Conservation (phyloP, 2,329 filamentous ascomycete species). For the Aspergillus arachidicola region DNA sequence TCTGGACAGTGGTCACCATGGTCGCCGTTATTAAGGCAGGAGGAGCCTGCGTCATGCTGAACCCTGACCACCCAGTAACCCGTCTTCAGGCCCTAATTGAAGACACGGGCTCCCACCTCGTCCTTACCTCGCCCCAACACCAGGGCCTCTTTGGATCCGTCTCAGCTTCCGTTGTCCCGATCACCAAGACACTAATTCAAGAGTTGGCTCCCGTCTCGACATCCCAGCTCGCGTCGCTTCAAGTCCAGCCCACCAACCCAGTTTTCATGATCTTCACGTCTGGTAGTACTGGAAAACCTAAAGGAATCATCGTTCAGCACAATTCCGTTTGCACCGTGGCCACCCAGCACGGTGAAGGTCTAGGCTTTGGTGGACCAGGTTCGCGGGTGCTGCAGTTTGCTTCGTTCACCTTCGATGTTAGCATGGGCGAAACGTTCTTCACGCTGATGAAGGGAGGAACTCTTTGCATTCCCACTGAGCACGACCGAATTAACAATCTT, state of each 20-base stretch:
- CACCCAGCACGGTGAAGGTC: slow-evolving; percentile 47
- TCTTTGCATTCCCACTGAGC: slow-evolving; percentile 54
- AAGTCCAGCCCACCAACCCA: not conserved
- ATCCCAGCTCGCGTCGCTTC: not conserved
- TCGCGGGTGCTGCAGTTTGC: slow-evolving; percentile 57
- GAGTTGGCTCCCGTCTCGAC: not conserved
- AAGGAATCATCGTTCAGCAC: slow-evolving; percentile 62
- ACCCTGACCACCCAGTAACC: slow-evolving; percentile 9
- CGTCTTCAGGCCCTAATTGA: slow-evolving; percentile 7
- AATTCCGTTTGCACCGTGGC: slow-evolving; percentile 52
- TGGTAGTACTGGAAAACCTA: slow-evolving; percentile 53
- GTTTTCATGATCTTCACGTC: slow-evolving; percentile 58
- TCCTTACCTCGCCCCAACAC: not conserved
- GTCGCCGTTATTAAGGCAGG: slow-evolving; percentile 11
- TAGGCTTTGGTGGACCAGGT: not conserved
- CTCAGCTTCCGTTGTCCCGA: slow-evolving; percentile 1
- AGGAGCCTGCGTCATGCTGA: slow-evolving; percentile 11
- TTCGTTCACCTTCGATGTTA: slow-evolving; percentile 53
- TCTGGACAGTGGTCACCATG: slow-evolving; percentile 8
- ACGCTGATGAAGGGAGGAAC: slow-evolving; percentile 56
- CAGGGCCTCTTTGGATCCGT: not conserved
- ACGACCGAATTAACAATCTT: slow-evolving; percentile 49
- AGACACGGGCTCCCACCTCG: not conserved
- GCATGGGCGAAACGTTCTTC: slow-evolving; percentile 53
- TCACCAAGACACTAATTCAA: not conserved